phyloP scores from a whole-genome alignment of 768 basidiomycete species.

The Tricholoma hemisulphureum region DNA sequence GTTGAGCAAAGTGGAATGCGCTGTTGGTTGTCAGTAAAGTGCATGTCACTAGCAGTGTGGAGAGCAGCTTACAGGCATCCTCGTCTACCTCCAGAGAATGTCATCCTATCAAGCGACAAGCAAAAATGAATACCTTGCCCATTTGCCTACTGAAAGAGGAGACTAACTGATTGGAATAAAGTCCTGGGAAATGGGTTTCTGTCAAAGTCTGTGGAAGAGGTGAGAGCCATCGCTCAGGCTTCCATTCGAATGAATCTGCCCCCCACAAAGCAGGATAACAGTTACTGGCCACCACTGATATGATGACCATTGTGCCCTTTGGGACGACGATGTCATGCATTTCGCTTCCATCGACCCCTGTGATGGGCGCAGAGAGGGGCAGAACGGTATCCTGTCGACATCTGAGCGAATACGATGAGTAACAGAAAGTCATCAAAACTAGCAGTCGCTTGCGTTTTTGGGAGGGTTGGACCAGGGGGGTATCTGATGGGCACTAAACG shows the following conservation, averaged over 20 bases:
- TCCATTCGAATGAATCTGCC: slow-evolving; percentile 45
- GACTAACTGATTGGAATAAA: slow-evolving; percentile 42
- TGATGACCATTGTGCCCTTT: slow-evolving; percentile 35
- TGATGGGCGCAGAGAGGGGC: slow-evolving; percentile 40
- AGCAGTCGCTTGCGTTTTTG: slow-evolving; percentile 9
- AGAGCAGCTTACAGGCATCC: slow-evolving; percentile 40
- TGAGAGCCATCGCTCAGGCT: slow-evolving; percentile 49
- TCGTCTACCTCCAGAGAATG: slow-evolving; percentile 42
- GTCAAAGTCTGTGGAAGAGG: slow-evolving; percentile 35
- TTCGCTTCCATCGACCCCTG: slow-evolving; percentile 33
- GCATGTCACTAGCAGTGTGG: background rate
- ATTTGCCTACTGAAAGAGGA: too few relatives aligned
- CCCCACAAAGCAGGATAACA: slow-evolving; percentile 46
- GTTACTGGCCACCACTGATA: slow-evolving; percentile 40
- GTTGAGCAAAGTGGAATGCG: slow-evolving; percentile 54
- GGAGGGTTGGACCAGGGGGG: slow-evolving; percentile 16
- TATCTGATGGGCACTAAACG: slow-evolving; percentile 3
- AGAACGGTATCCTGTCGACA: slow-evolving; percentile 32
- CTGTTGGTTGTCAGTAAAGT: slow-evolving; percentile 19
- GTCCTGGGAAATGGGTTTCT: slow-evolving; percentile 40
- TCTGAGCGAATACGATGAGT: too few relatives aligned
- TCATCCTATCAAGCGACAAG: slow-evolving; percentile 31
- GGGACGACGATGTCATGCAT: slow-evolving; percentile 38
- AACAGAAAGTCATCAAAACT: too few relatives aligned
- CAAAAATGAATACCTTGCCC: too few relatives aligned